Conservation (phyloP, 148 eudicot genomes). For the Hydrangea macrophylla region DNA sequence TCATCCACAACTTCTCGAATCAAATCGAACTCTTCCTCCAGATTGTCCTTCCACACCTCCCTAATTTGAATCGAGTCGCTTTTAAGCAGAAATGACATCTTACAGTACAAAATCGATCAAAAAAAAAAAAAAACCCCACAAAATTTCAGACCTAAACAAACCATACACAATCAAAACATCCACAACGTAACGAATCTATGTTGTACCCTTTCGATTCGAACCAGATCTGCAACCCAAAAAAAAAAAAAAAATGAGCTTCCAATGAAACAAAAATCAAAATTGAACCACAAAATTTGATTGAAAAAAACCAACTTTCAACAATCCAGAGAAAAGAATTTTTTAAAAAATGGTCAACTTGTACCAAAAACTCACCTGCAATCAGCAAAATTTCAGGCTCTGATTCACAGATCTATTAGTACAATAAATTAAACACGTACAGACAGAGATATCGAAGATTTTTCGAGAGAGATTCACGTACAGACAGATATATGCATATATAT, state of each 20-base stretch:
- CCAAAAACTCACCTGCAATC: constrained; percentile 8
- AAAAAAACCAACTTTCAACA: background rate
- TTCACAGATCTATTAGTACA: background rate
- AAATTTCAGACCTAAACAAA: background rate
- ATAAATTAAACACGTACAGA: background rate
- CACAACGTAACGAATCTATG: background rate
- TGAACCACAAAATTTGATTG: background rate
- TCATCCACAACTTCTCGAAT: constrained; percentile 40
- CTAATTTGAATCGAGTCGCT: constrained; percentile 44
- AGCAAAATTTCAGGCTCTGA: background rate
- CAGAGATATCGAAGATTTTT: background rate
- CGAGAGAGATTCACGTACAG: background rate
- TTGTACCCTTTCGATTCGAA: background rate
- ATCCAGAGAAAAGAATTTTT: background rate
- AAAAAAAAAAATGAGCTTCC: background rate
- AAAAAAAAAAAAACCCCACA: background rate
- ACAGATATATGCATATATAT: too few relatives aligned
- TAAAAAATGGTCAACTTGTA: background rate
- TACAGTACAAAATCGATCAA: background rate
- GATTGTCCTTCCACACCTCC: constrained; percentile 49
- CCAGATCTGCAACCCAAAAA: constrained; percentile 6
- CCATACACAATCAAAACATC: background rate
- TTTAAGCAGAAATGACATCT: constrained; percentile 40
- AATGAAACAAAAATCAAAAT: background rate
- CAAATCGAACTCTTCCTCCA: constrained; percentile 39